These are phyloP conservation scores for Cytospora chrysosperma DNA, from an alignment of 2,329 filamentous ascomycete genomes.

Conservation along the genomic window DNA sequence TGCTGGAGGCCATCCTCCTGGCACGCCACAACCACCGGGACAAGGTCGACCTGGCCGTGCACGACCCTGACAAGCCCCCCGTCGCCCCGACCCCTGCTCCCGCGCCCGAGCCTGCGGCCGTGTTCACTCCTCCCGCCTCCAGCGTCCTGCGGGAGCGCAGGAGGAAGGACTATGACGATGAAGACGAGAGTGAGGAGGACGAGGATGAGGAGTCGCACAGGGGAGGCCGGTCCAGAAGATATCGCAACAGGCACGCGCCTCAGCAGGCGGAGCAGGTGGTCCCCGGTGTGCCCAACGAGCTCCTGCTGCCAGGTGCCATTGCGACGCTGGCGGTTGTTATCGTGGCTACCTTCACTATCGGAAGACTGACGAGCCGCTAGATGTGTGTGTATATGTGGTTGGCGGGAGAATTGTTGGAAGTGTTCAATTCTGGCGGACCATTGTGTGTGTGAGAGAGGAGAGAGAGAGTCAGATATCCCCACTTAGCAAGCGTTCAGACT, in stretches of 20 bases:
- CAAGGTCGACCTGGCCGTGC: constrained; percentile 96
- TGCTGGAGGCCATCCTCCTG: constrained; percentile 84
- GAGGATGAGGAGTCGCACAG: constrained; percentile 44
- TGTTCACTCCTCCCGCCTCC: constrained; percentile 49
- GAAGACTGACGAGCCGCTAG: constrained; percentile 61
- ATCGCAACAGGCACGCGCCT: constrained; percentile 33
- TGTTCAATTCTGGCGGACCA: background rate
- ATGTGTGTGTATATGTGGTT: background rate
- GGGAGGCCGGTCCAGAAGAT: constrained; percentile 45
- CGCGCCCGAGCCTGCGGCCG: constrained; percentile 38
- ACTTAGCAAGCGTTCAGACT: constrained; percentile 24
- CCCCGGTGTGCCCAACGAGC: constrained; percentile 87
- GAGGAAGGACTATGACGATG: constrained; percentile 45
- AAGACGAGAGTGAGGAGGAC: constrained; percentile 50
- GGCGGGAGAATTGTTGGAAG: background rate
- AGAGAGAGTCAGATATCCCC: constrained; percentile 15
- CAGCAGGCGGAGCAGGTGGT: constrained; percentile 68
- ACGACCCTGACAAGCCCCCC: constrained; percentile 87
- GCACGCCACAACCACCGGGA: constrained; percentile 76
- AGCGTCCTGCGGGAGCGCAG: constrained; percentile 52
- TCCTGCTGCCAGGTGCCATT: constrained; percentile 89
- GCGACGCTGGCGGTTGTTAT: constrained; percentile 95
- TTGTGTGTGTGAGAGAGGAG: too few relatives aligned
- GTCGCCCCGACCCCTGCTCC: constrained; percentile 58
- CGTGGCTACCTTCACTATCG: constrained; percentile 86